Evolutionary conservation across 225 moss, liverwort and hornwort genomes (phyloP).

Genomic region (Sphagnum contortum): DNA sequence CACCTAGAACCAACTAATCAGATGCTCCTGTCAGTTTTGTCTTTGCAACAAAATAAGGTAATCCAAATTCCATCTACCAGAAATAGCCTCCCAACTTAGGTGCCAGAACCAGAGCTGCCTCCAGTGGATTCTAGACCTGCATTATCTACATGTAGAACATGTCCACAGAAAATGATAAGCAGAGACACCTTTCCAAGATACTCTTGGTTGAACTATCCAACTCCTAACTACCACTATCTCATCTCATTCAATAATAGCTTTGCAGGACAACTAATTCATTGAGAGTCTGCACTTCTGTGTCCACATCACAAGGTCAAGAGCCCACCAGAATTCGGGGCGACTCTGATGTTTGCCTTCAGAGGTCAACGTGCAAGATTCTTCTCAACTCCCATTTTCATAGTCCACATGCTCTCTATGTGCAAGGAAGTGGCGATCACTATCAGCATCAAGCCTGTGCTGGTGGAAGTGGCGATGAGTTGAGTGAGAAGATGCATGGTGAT

Average conservation of each 20-base stretch:
- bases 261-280: too few relatives aligned
- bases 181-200: neutral
- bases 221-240: too few relatives aligned
- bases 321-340: neutral
- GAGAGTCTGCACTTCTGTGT: too few relatives aligned
- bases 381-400: conserved; percentile 1
- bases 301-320: too few relatives aligned
- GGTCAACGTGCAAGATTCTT: too few relatives aligned
- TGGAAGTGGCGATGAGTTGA: conserved; percentile 1
- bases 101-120: too few relatives aligned
- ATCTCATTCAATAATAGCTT: too few relatives aligned
- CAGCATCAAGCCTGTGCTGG: conserved; percentile 4
- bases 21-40: too few relatives aligned
- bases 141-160: conserved; percentile 3
- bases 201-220: neutral
- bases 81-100: too few relatives aligned
- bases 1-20: too few relatives aligned
- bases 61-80: too few relatives aligned
- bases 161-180: conserved; percentile 10
- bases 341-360: neutral
- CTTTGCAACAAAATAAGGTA: too few relatives aligned
- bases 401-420: conserved; percentile 4
- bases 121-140: neutral
- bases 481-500: conserved; percentile 6
- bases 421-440: conserved; percentile 3